Evolutionary conservation across 2,329 filamentous ascomycete genomes (phyloP).

Genomic region (Diaporthe sp.): DNA sequence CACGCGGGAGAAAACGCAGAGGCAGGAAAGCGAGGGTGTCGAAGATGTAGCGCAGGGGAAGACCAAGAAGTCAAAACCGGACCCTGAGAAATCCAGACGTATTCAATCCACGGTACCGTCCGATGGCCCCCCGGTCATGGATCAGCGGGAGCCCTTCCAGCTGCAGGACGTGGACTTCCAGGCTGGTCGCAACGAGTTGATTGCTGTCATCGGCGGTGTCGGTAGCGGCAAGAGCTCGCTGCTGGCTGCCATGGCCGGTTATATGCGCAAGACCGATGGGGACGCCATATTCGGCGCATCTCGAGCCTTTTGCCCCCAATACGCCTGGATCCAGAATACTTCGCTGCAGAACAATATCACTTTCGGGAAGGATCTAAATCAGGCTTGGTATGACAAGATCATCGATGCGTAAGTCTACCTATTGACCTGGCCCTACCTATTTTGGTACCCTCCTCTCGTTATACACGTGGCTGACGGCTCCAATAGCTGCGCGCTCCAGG

Average conservation of each 20-base stretch:
- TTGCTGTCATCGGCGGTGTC: constrained; percentile 88
- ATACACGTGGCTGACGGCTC: constrained; percentile 33
- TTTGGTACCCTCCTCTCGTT: neutral
- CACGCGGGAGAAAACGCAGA: constrained; percentile 81
- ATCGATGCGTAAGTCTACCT: constrained; percentile 69
- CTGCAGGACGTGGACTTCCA: constrained; percentile 77
- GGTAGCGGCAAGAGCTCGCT: constrained; percentile 93
- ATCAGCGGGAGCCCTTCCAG: constrained; percentile 76
- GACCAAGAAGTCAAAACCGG: constrained; percentile 19
- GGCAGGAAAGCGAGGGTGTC: constrained; percentile 44
- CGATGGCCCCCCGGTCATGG: constrained; percentile 50
- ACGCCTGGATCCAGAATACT: constrained; percentile 97
- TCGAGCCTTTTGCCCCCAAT: constrained; percentile 93
- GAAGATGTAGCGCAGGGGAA: constrained; percentile 54
- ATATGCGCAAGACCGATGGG: constrained; percentile 89
- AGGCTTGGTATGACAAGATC: constrained; percentile 85
- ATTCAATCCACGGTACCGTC: neutral
- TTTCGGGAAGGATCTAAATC: constrained; percentile 85
- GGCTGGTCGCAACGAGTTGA: constrained; percentile 80
- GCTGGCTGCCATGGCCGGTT: constrained; percentile 88
- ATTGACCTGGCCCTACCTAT: neutral
- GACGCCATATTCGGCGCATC: constrained; percentile 82
- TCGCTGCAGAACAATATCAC: constrained; percentile 80
- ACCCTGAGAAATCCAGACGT: neutral
- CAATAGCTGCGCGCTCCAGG: constrained; percentile 79